Evolutionary conservation across 2,329 filamentous ascomycete species (phyloP).

Genomic region (Paramyrothecium roridum): DNA sequence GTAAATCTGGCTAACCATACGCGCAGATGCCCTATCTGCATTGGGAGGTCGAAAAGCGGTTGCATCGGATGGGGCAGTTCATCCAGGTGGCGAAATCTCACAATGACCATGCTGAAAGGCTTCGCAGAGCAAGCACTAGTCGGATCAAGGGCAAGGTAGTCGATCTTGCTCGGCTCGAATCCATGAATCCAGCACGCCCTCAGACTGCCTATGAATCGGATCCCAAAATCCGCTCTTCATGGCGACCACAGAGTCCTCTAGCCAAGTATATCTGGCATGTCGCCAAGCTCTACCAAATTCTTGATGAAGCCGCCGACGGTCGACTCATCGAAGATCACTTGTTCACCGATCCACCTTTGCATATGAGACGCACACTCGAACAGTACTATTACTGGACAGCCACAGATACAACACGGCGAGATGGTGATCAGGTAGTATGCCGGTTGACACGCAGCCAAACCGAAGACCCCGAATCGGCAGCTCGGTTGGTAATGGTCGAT

Average conservation of each 20-base stretch:
- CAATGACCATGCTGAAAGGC: constrained; percentile 7
- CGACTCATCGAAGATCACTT: constrained; percentile 17
- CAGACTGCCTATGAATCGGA: constrained; percentile 5
- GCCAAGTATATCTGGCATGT: constrained; percentile 15
- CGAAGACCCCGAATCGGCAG: constrained; percentile 8
- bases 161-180: constrained; percentile 6
- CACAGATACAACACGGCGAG: constrained; percentile 26
- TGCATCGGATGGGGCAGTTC: constrained; percentile 12
- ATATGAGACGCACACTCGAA: constrained; percentile 30
- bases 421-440: constrained; percentile 23
- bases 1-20: not conserved
- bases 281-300: constrained; percentile 11
- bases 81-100: constrained; percentile 11
- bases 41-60: constrained; percentile 13
- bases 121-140: constrained; percentile 8
- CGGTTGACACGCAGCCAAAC: constrained; percentile 15
- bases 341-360: constrained; percentile 18
- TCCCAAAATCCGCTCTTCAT: not conserved
- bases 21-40: constrained; percentile 13
- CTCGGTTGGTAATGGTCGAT: constrained; percentile 12
- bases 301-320: constrained; percentile 13
- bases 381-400: constrained; percentile 33
- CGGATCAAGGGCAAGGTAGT: constrained; percentile 5
- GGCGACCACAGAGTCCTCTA: constrained; percentile 9
- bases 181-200: constrained; percentile 1